phyloP scores from a whole-genome alignment of 495 filamentous ascomycete genomes.

The Talaromyces ruber region DNA sequence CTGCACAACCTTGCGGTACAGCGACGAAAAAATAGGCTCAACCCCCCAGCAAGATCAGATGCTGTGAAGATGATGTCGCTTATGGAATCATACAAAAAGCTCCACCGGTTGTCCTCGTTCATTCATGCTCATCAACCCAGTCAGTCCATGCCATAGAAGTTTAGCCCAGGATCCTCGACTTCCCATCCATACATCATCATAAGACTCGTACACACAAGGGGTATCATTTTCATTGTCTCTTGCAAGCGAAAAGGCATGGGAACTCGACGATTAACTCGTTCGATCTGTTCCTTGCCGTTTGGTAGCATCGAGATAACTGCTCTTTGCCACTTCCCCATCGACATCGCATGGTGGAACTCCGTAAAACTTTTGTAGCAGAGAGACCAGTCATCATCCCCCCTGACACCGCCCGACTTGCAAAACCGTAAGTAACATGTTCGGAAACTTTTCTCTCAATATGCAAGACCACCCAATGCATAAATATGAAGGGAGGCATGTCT shows the following conservation, averaged over 20 bases:
- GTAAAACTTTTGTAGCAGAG: conserved; percentile 17
- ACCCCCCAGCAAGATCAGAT: not conserved
- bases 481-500: conserved; percentile 13
- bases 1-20: not conserved
- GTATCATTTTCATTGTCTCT: conserved; percentile 40
- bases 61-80: conserved; percentile 1
- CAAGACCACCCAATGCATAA: conserved; percentile 26
- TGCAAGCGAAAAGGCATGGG: conserved; percentile 21
- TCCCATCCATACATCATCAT: conserved; percentile 15
- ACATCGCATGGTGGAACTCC: conserved; percentile 19
- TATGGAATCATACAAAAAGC: not conserved
- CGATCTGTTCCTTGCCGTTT: not conserved
- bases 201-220: conserved; percentile 36
- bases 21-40: not conserved
- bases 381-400: conserved; percentile 16
- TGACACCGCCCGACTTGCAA: conserved; percentile 1
- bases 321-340: conserved; percentile 12
- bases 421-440: conserved; percentile 8
- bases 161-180: conserved; percentile 3
- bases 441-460: conserved; percentile 8
- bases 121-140: conserved; percentile 1
- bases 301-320: not conserved
- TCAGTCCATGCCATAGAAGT: conserved; percentile 3
- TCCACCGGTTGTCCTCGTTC: conserved; percentile 1
- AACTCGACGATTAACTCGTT: not conserved